A percentile compares a stretch with the other conserved stretches of the same genome.
phyloP scores from a whole-genome alignment of 106 monocot species.

The Dendrobium nobile region DNA sequence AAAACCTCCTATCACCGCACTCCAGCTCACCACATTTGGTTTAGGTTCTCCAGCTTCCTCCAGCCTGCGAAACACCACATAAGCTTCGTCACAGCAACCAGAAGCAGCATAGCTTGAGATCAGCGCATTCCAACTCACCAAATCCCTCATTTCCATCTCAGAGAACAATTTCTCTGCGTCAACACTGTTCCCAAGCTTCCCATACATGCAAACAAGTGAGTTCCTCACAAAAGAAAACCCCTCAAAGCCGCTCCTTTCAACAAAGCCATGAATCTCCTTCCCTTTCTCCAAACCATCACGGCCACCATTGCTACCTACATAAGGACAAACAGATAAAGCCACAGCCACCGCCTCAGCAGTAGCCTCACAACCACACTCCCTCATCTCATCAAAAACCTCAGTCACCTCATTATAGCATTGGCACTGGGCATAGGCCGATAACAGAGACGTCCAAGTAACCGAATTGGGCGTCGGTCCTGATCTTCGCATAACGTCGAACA shows the following conservation, averaged over 20 bases:
- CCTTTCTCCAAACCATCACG: slow-evolving; percentile 22
- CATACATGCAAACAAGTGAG: slow-evolving; percentile 60
- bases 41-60: slow-evolving; percentile 8
- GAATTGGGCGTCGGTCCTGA: slow-evolving; percentile 28
- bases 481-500: slow-evolving; percentile 30
- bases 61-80: slow-evolving; percentile 30
- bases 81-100: slow-evolving; percentile 39
- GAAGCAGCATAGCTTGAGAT: slow-evolving; percentile 55
- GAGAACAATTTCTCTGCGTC: slow-evolving; percentile 40
- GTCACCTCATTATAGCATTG: slow-evolving; percentile 22
- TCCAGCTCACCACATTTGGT: slow-evolving; percentile 54
- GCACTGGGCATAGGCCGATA: slow-evolving; percentile 48
- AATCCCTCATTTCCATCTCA: slow-evolving; percentile 15
- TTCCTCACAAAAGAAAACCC: slow-evolving; percentile 49
- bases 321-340: slow-evolving; percentile 47
- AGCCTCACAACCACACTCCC: slow-evolving; percentile 8
- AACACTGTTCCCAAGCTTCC: slow-evolving; percentile 36
- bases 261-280: slow-evolving; percentile 37
- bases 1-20: slow-evolving; percentile 47
- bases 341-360: slow-evolving; percentile 38
- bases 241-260: slow-evolving; percentile 28
- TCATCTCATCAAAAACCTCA: slow-evolving; percentile 40
- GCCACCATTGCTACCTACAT: background rate
- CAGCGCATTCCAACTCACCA: slow-evolving; percentile 64
- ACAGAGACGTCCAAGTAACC: slow-evolving; percentile 63